phyloP scores from a whole-genome alignment of 805 yeast species.

The Lipomyces mesembrius region DNA sequence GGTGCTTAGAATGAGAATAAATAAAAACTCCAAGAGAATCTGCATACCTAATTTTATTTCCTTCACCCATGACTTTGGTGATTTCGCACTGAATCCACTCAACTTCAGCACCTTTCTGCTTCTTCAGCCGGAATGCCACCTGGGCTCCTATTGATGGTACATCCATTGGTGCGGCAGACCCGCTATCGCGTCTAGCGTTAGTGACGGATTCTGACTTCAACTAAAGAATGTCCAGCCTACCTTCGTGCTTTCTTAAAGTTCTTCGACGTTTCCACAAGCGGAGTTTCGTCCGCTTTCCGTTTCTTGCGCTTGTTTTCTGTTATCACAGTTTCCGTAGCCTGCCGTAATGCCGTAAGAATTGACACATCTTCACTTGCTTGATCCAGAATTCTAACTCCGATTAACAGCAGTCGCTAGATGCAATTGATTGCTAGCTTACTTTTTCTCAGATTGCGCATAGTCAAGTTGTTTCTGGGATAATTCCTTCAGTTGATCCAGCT shows the following conservation, averaged over 20 bases:
- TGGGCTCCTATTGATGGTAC: conserved; percentile 59
- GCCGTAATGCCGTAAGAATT: conserved; percentile 28
- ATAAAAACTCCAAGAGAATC: not conserved
- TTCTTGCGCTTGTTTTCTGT: conserved; percentile 34
- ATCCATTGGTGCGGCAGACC: conserved; percentile 26
- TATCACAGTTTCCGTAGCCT: conserved; percentile 19
- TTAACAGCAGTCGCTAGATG: not conserved
- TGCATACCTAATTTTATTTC: conserved; percentile 49
- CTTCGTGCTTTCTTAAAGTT: conserved; percentile 33
- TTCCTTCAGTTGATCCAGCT: conserved; percentile 24
- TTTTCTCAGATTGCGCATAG: conserved; percentile 23
- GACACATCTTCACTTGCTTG: conserved; percentile 32
- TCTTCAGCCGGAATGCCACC: conserved; percentile 78
- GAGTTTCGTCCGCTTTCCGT: conserved; percentile 32
- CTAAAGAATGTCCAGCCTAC: conserved; percentile 6
- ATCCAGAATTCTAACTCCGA: conserved; percentile 22
- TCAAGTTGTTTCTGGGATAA: conserved; percentile 25
- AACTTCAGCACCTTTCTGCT: conserved; percentile 66
- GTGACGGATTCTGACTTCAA: not conserved
- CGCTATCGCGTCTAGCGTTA: conserved; percentile 8
- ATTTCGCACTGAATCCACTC: conserved; percentile 98
- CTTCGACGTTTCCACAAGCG: conserved; percentile 23
- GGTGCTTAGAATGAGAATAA: conserved; percentile 12
- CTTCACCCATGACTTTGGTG: conserved; percentile 73
- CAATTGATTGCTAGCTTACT: conserved; percentile 11